Base-by-base conservation (phyloP, 371 early-diverging fungal genomes). In the Mucor racemosus region DNA sequence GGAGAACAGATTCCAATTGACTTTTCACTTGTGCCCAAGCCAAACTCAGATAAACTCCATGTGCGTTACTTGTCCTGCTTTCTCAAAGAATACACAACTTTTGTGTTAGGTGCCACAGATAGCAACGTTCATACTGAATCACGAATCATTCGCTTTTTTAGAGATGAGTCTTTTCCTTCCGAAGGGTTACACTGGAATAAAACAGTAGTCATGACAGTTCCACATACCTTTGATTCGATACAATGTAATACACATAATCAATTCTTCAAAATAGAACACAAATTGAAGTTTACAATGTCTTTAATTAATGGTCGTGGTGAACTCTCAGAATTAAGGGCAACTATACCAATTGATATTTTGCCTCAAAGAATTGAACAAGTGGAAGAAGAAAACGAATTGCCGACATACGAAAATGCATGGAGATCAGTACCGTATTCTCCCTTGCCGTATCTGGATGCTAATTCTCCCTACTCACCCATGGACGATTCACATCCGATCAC, bases 11-110 rank as follows among this genome's bases (percentile, higher is more conserved):
- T 83, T 21, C 65, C 74, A 36, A 70, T 80, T 9, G 60, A 76
- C 14, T 63, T 80, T 31, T 58, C 54, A 34, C 54, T 80, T 6
- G 35, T 54, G 19, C 77, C 80, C 11, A 61, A 65, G 10, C 58
- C 57, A 5, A 50, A 41, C 56, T n/a, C 56, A 33, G 60, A 48
- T 19, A 71, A 64, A 26, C 36, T 67, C 31, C 72, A 68, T 21
- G 65, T 83, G 4, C 80, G 79, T 5, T 68, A 73, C 50, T 26
- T 83, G 1, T 68, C 72, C 4, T 72, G 70, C 54, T 66, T 76
- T 17, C 62, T 83, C n/a, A 83, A 80, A 62, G 83, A 83, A 60
- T 78, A 77, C 56, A 69, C 65, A 9, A 71, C 75, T 1, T 69
- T 69, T 44, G 57, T 63, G n/a, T 38, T 57, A 11, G 50, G 54